Evolutionary conservation across 2,329 filamentous ascomycete species (phyloP), one percentile per base, ranked within the genome.

Genomic region (Epichloe elymi): DNA sequence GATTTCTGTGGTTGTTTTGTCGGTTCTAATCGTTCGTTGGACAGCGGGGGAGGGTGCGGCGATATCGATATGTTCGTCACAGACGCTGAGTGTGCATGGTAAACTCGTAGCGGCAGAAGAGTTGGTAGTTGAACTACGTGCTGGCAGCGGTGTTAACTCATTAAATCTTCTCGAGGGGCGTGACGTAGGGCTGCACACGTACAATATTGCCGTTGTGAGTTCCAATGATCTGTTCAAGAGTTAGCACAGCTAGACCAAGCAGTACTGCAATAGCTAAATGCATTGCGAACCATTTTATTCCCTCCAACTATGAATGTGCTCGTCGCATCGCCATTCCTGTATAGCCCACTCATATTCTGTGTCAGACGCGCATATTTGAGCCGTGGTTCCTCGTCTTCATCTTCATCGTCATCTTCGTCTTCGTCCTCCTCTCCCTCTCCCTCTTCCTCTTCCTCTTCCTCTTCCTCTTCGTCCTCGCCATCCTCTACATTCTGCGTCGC

Each of bases 201-300:
- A 94, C 88, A 61, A 97, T 91, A 62, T 93, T 95, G 60, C 93
- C 93, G 70, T 95, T 95, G 67, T 98, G 91, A 35, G 93, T 96
- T 57, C 91, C 93, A 59, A 95, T 75, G 55, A 96, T 85, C 86
- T 91, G 68, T 57, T 58, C 58, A 71, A 68, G 51, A 53, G 54
- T 59, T 57, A 55, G 51, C 40, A 30, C 20, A 41, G 26, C 26
- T 14, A 14, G 10, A 20, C 49, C 5, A 41, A 47, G 54, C 43
- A 66, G 56, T 48, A 49, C 42, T 33, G 46, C 30, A 36, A 50
- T 26, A 19, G n/a, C 14, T 26, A 33, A 14, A 33, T 40, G 36
- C 33, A 46, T 50, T 38, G 51, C 73, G 60, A 75, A 91, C 88
- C 91, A 97, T 95, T 73, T 97, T 97, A 73, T 98, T 91, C 49